Evolutionary conservation across 2,329 filamentous ascomycete genomes (phyloP), one percentile per base, ranked within the genome.

Genomic region (Sclerotinia glacialis): DNA sequence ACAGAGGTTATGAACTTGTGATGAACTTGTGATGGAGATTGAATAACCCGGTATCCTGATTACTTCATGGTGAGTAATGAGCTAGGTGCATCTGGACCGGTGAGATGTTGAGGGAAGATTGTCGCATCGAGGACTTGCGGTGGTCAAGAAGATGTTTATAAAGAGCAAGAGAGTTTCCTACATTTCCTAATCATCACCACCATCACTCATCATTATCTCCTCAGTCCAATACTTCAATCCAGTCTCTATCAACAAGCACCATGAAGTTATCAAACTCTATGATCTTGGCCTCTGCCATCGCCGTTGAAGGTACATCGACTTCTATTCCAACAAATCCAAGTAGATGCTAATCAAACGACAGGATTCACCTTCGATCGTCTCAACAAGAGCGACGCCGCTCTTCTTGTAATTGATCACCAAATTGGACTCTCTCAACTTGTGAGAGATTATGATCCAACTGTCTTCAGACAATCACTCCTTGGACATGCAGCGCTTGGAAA

Each of bases 401-500:
- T 88, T 59, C 75, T 88, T 31, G 82, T 88, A 58, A 79, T 88
- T 50, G 86, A 88, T 71, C 78, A 86, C 66, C 85, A 88, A 74
- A 81, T 85, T 68, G 86, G 86, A 34, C 81, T 88, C 52, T 86
- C 82, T 74, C 78, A 79, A 54, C 72, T 85, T 7, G 87, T 87
- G 47, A 83, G 88, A 49, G 90, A 93, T 78, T 91, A 84, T 74
- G 83, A 88, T 66, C 79, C 86, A 16, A 85, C 83, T 12, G 81
- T 88, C 46, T 93, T 85, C 80, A 83, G 84, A 68, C 84, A 89
- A 75, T 85, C 85, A 76, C 86, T 92, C 69, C 78, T 90, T 52
- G 89, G 86, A 1, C 89, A 92, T 71, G 84, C 89, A 23, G 83
- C 84, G 7, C 75, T 92, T 2, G 89, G 85, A 66, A 84, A 87